Percentiles rank a stretch among this genome's conserved stretches.
phyloP scores from a whole-genome alignment of 2,329 filamentous ascomycete genomes.

The Alternaria tenuissima region DNA sequence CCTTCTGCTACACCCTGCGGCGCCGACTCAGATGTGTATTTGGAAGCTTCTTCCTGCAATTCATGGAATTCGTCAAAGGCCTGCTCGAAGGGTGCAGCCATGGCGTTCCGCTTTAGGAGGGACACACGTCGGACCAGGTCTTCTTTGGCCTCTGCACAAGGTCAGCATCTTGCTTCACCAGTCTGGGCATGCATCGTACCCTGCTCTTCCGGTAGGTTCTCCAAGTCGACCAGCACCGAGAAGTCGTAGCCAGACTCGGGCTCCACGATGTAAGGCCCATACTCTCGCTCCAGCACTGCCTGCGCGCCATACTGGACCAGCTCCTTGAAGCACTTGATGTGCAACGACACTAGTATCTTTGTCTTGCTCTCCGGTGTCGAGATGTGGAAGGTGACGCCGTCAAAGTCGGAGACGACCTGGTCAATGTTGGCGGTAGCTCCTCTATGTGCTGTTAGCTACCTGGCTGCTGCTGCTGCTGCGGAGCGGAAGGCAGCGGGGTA shows the following conservation, averaged over 20 bases:
- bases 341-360: slow-evolving; percentile 92
- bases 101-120: slow-evolving; percentile 94
- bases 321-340: slow-evolving; percentile 94
- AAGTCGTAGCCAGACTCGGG: slow-evolving; percentile 96
- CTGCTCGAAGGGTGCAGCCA: slow-evolving; percentile 98
- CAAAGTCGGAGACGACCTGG: slow-evolving; percentile 98
- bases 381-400: slow-evolving; percentile 98
- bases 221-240: slow-evolving; percentile 87
- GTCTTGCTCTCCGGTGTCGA: slow-evolving; percentile 94
- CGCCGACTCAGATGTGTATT: slow-evolving; percentile 92
- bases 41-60: slow-evolving; percentile 85
- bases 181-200: slow-evolving; percentile 55
- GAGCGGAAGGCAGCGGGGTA: slow-evolving; percentile 44
- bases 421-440: slow-evolving; percentile 88
- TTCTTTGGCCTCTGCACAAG: slow-evolving; percentile 75
- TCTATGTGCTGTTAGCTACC: slow-evolving; percentile 61
- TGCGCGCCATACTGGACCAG: slow-evolving; percentile 92
- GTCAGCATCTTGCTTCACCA: slow-evolving; percentile 26
- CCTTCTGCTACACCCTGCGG: slow-evolving; percentile 90
- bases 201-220: slow-evolving; percentile 82
- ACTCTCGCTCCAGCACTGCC: slow-evolving; percentile 90
- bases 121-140: slow-evolving; percentile 87
- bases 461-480: slow-evolving; percentile 35
- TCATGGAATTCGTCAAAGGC: slow-evolving; percentile 93
- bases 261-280: slow-evolving; percentile 86